phyloP scores from a whole-genome alignment of 1,139 yeast species.

The Magnusiomyces paraingens region DNA sequence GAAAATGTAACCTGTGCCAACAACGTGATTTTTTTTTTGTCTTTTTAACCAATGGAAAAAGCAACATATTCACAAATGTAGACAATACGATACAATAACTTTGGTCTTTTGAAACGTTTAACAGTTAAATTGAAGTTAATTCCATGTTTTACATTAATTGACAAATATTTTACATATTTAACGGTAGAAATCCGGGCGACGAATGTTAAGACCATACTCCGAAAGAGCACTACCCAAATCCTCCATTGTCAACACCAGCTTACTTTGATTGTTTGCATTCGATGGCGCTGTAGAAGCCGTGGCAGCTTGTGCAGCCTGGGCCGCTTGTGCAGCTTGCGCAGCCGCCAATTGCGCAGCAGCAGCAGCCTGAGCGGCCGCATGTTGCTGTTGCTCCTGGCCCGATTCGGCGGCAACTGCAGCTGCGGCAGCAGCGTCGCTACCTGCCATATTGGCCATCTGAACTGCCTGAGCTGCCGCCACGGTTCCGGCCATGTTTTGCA shows the following conservation, averaged over 20 bases:
- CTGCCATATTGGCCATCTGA: neutral
- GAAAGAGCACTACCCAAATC: constrained; percentile 80
- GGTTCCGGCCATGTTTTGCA: constrained; percentile 56
- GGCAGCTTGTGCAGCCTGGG: constrained; percentile 20
- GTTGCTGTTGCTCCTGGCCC: constrained; percentile 1
- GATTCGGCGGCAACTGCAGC: constrained; percentile 16
- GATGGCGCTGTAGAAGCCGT: constrained; percentile 32
- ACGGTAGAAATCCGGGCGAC: constrained; percentile 90
- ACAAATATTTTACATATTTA: constrained; percentile 28
- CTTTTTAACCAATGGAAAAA: no score
- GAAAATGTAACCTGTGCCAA: no score
- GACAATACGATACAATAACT: no score
- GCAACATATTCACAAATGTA: no score
- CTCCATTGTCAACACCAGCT: constrained; percentile 79
- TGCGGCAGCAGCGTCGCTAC: constrained; percentile 14
- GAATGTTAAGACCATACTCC: constrained; percentile 88
- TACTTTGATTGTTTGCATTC: constrained; percentile 55
- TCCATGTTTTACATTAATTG: no score
- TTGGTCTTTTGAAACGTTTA: no score
- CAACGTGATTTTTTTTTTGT: no score
- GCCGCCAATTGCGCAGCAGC: constrained; percentile 6
- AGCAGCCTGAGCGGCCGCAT: constrained; percentile 12
- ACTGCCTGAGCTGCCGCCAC: constrained; percentile 27
- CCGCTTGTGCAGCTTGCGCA: constrained; percentile 29
- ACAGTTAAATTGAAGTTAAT: no score